Percentiles rank a stretch among this genome's conserved stretches.
Conservation (phyloP, 2,329 filamentous ascomycete species). For the Scytalidium lignicola region DNA sequence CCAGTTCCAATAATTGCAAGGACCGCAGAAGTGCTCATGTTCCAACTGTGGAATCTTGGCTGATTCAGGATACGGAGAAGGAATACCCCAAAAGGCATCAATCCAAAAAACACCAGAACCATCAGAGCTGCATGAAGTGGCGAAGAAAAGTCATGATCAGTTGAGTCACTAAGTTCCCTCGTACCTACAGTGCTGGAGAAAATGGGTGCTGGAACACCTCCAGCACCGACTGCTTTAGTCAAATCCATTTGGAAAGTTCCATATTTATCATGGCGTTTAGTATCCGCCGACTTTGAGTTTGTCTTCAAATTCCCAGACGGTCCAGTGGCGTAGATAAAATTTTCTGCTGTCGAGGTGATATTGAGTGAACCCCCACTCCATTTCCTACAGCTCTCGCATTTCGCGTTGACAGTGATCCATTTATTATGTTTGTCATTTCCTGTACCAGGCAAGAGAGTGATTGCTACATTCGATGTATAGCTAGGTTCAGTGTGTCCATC, state of each 20-base stretch:
- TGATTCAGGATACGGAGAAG: constrained; percentile 46
- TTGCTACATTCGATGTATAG: constrained; percentile 36
- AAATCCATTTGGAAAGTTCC: constrained; percentile 54
- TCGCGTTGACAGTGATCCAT: constrained; percentile 41
- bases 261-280: constrained; percentile 48
- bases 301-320: constrained; percentile 38
- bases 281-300: constrained; percentile 36
- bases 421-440: constrained; percentile 29
- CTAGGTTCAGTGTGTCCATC: constrained; percentile 48
- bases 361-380: constrained; percentile 47
- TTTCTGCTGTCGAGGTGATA: constrained; percentile 39
- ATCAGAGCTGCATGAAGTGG: constrained; percentile 40
- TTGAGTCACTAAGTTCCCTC: constrained; percentile 34
- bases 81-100: constrained; percentile 52
- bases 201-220: constrained; percentile 36
- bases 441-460: constrained; percentile 41
- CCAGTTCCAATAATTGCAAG: constrained; percentile 44
- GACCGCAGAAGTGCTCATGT: constrained; percentile 45
- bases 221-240: constrained; percentile 41
- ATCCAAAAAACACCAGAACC: constrained; percentile 48
- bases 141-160: constrained; percentile 23
- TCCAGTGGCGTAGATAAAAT: constrained; percentile 53
- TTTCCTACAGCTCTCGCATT: constrained; percentile 47
- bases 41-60: constrained; percentile 49
- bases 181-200: constrained; percentile 21